Percentiles rank a stretch among this genome's conserved stretches.
Conservation (phyloP, 2,329 filamentous ascomycete genomes). For the Phoma sp. region DNA sequence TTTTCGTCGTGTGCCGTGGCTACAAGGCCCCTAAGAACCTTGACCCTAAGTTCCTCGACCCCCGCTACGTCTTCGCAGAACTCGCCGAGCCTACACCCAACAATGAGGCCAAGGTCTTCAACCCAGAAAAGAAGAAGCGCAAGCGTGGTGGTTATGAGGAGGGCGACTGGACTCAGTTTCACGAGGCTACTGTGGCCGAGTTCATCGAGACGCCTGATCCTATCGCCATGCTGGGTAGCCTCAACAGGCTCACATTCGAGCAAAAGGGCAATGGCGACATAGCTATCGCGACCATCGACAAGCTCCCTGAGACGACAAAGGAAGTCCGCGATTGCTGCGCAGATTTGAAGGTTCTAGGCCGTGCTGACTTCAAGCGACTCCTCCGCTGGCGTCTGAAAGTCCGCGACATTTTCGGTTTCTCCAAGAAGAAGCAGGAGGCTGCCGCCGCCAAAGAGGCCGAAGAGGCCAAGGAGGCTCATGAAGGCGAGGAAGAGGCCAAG, state of each 20-base stretch:
- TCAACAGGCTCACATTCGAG: slow-evolving; percentile 83
- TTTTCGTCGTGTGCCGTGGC: slow-evolving; percentile 95
- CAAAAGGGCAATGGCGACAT: slow-evolving; percentile 80
- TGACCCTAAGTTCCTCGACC: slow-evolving; percentile 90
- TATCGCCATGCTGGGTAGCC: slow-evolving; percentile 84
- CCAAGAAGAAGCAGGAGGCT: slow-evolving; percentile 70
- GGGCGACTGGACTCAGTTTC: slow-evolving; percentile 90
- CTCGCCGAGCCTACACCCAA: slow-evolving; percentile 84
- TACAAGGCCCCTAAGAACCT: slow-evolving; percentile 94
- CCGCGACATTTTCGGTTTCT: slow-evolving; percentile 87
- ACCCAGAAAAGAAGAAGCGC: slow-evolving; percentile 95
- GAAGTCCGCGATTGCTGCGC: slow-evolving; percentile 66
- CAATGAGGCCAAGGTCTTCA: slow-evolving; percentile 97
- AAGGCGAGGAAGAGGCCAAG: slow-evolving; percentile 74
- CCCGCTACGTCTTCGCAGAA: slow-evolving; percentile 89
- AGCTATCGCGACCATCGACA: slow-evolving; percentile 82
- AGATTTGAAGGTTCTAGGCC: slow-evolving; percentile 83
- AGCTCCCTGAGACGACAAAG: slow-evolving; percentile 71
- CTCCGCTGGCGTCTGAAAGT: slow-evolving; percentile 89
- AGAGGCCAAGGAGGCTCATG: slow-evolving; percentile 46
- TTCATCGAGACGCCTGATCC: slow-evolving; percentile 95
- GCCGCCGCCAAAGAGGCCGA: slow-evolving; percentile 50
- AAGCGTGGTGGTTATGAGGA: slow-evolving; percentile 98
- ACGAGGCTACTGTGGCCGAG: slow-evolving; percentile 84
- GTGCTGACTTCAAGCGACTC: slow-evolving; percentile 91